Conservation (phyloP, 345 rosid genomes). For the Syzygium oleosum region DNA sequence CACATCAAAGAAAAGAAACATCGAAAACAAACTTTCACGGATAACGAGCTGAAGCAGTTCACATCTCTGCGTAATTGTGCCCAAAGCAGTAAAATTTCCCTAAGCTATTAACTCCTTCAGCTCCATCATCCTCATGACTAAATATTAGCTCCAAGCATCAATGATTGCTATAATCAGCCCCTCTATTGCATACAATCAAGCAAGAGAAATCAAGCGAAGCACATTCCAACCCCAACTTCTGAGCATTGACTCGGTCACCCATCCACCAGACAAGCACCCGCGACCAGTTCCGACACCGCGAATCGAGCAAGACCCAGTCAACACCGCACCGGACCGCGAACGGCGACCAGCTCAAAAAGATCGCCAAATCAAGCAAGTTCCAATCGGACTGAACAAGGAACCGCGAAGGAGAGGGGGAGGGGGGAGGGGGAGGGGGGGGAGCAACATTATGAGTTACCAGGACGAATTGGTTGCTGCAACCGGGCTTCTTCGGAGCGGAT, state of each 20-base stretch:
- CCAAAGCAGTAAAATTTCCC: not conserved
- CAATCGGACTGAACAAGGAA: slow-evolving; percentile 11
- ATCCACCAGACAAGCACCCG: not conserved
- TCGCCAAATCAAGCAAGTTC: slow-evolving; percentile 8
- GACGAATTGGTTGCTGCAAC: slow-evolving; percentile 96
- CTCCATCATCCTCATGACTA: not conserved
- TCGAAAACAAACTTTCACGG: not conserved
- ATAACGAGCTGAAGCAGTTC: not conserved
- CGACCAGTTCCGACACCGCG: not conserved
- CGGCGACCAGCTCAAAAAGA: not conserved
- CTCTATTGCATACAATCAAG: not conserved
- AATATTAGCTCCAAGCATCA: not conserved
- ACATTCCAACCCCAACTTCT: not conserved
- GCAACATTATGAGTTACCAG: slow-evolving; percentile 40
- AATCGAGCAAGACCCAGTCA: not conserved
- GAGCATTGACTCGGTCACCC: not conserved
- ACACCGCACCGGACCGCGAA: not conserved
- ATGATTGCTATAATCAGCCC: not conserved
- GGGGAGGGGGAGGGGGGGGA: not conserved
- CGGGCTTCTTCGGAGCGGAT: slow-evolving; percentile 89
- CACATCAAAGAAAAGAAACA: not conserved
- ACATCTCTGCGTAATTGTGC: not conserved
- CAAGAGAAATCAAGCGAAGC: not conserved
- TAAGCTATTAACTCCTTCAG: not conserved
- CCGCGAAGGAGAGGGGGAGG: slow-evolving; percentile 4